A percentile compares a stretch with the other conserved stretches of the same genome.
Conservation (phyloP, 2,329 filamentous ascomycete species). For the Fusarium gaditjirri region DNA sequence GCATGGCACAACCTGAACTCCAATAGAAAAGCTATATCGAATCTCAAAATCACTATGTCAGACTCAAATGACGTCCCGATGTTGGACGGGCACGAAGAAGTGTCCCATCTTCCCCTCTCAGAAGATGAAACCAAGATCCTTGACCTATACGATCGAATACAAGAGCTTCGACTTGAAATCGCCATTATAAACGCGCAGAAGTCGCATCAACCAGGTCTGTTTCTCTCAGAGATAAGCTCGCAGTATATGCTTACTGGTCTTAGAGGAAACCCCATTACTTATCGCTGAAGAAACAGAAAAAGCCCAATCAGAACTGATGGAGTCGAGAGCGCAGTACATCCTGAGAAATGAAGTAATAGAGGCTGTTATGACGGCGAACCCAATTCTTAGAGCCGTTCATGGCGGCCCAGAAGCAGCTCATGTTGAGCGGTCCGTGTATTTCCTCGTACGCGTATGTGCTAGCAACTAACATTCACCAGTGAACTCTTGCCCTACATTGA, state of each 20-base stretch:
- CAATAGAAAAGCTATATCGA: background rate
- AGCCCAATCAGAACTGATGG: constrained; percentile 73
- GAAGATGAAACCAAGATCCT: constrained; percentile 73
- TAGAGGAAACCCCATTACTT: constrained; percentile 45
- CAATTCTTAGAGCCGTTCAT: constrained; percentile 82
- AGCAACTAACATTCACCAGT: constrained; percentile 53
- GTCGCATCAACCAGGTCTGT: constrained; percentile 50
- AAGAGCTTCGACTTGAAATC: constrained; percentile 77
- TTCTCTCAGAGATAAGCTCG: background rate
- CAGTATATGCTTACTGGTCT: constrained; percentile 18
- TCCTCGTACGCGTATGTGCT: background rate
- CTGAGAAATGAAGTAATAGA: constrained; percentile 76
- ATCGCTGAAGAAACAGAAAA: constrained; percentile 63
- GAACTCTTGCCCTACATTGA: constrained; percentile 74
- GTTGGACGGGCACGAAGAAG: constrained; percentile 48
- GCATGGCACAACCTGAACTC: background rate
- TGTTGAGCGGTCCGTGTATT: constrained; percentile 70
- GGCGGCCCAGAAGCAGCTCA: constrained; percentile 70
- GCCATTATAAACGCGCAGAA: constrained; percentile 69
- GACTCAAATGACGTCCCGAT: constrained; percentile 45
- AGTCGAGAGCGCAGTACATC: constrained; percentile 75
- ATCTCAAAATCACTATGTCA: constrained; percentile 39
- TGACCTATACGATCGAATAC: constrained; percentile 75
- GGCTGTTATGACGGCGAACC: constrained; percentile 76
- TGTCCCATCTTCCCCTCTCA: constrained; percentile 64